phyloP scores from a whole-genome alignment of 2,329 filamentous ascomycete genomes.

The Penicillium verrucosum region DNA sequence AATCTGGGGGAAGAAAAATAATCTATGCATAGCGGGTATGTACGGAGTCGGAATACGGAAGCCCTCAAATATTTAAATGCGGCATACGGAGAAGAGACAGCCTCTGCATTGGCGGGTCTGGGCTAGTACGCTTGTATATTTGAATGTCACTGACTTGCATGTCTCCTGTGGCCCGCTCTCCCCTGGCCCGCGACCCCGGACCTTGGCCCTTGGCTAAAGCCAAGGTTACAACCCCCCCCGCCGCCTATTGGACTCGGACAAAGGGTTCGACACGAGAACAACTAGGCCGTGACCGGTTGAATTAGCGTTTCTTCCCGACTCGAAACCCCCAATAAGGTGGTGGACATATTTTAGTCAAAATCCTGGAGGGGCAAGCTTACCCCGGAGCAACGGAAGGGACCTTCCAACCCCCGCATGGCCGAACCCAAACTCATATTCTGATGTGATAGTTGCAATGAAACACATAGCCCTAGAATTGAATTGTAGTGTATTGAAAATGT shows the following conservation, averaged over 20 bases:
- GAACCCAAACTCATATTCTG: slow-evolving; percentile 19
- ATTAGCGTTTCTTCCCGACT: background rate
- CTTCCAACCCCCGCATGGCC: slow-evolving; percentile 34
- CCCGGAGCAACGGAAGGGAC: slow-evolving; percentile 37
- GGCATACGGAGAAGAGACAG: background rate
- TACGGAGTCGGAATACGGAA: background rate
- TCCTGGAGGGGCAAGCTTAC: slow-evolving; percentile 20
- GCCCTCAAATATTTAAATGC: background rate
- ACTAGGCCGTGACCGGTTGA: background rate
- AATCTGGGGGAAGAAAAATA: background rate
- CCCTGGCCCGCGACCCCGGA: slow-evolving; percentile 7
- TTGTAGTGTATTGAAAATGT: background rate
- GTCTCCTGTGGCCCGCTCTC: slow-evolving; percentile 2
- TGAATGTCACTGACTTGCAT: background rate
- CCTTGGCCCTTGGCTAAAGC: slow-evolving; percentile 1
- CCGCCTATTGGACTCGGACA: slow-evolving; percentile 5
- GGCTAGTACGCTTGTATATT: background rate
- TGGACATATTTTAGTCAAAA: background rate
- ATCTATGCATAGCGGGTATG: background rate
- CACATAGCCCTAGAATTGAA: background rate
- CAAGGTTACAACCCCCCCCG: background rate
- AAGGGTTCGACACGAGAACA: slow-evolving; percentile 7
- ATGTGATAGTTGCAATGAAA: background rate
- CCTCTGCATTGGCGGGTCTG: background rate
- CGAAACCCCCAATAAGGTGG: background rate